Evolutionary conservation across 805 yeast genomes (phyloP).

Genomic region (Candida gorgasii): DNA sequence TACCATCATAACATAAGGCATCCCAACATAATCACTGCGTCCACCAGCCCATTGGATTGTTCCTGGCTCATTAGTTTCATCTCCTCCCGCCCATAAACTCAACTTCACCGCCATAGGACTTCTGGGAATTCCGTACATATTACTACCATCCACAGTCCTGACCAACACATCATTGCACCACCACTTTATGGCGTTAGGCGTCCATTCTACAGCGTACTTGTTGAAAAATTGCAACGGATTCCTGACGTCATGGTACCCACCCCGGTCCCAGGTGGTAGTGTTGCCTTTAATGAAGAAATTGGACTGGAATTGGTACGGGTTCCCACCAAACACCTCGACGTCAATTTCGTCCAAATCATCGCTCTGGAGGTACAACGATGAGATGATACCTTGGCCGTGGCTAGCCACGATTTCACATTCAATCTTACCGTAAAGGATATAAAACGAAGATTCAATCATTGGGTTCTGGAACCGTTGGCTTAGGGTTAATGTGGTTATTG

Average conservation of each 20-base stretch:
- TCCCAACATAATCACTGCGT: conserved; percentile 26
- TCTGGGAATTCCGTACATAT: conserved; percentile 31
- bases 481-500: no score
- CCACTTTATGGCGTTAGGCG: conserved; percentile 32
- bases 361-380: conserved; percentile 42
- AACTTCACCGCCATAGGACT: conserved; percentile 38
- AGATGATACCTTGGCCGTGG: conserved; percentile 36
- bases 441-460: conserved; percentile 27
- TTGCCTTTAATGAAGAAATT: conserved; percentile 44
- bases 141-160: conserved; percentile 20
- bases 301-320: conserved; percentile 30
- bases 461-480: conserved; percentile 38
- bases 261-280: conserved; percentile 34
- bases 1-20: conserved; percentile 36
- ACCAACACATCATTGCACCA: conserved; percentile 27
- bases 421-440: conserved; percentile 37
- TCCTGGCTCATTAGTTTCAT: conserved; percentile 30
- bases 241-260: conserved; percentile 29
- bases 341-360: conserved; percentile 46
- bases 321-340: conserved; percentile 40
- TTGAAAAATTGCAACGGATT: conserved; percentile 29
- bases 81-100: conserved; percentile 47
- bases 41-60: conserved; percentile 47
- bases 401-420: conserved; percentile 37
- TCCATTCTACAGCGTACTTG: conserved; percentile 40